phyloP scores from a whole-genome alignment of 495 filamentous ascomycete genomes.

The Cercophora scortea region DNA sequence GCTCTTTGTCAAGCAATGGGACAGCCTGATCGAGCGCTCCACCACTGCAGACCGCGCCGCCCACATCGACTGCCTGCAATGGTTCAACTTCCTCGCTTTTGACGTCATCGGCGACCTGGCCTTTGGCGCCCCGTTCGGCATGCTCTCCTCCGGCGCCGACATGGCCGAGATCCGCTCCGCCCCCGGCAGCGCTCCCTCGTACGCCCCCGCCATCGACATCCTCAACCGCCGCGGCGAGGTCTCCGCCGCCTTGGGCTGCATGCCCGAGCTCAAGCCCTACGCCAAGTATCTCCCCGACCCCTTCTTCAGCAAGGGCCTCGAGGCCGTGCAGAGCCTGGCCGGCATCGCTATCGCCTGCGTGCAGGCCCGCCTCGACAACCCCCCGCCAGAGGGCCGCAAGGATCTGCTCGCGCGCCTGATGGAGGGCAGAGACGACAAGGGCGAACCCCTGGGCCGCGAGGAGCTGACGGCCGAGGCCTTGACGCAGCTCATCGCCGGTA shows the following conservation, averaged over 20 bases:
- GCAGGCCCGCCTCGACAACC: slow-evolving; percentile 59
- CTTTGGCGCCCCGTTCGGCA: slow-evolving; percentile 50
- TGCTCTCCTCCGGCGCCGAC: slow-evolving; percentile 54
- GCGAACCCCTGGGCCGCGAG: slow-evolving; percentile 60
- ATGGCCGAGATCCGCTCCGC: slow-evolving; percentile 48
- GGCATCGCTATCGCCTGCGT: slow-evolving; percentile 79
- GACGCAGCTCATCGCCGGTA: slow-evolving; percentile 85
- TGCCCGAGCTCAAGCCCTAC: slow-evolving; percentile 54
- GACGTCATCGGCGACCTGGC: slow-evolving; percentile 81
- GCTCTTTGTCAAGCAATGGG: slow-evolving; percentile 67
- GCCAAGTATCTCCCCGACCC: slow-evolving; percentile 60
- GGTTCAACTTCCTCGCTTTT: slow-evolving; percentile 94
- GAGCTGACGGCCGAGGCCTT: slow-evolving; percentile 85
- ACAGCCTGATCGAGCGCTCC: slow-evolving; percentile 36
- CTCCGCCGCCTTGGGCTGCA: slow-evolving; percentile 52
- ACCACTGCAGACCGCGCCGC: slow-evolving; percentile 26
- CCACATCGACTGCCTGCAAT: slow-evolving; percentile 71
- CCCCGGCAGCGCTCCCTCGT: slow-evolving; percentile 43
- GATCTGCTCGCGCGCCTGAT: slow-evolving; percentile 79
- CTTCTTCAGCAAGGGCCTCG: slow-evolving; percentile 57
- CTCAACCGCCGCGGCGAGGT: slow-evolving; percentile 64
- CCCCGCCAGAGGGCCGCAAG: slow-evolving; percentile 53
- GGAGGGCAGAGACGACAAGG: slow-evolving; percentile 78
- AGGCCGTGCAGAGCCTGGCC: slow-evolving; percentile 58
- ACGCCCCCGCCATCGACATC: slow-evolving; percentile 62